Evolutionary conservation across 2,329 filamentous ascomycete species (phyloP), one percentile per base, ranked within the genome.

Genomic region (Epichloe hybrida): DNA sequence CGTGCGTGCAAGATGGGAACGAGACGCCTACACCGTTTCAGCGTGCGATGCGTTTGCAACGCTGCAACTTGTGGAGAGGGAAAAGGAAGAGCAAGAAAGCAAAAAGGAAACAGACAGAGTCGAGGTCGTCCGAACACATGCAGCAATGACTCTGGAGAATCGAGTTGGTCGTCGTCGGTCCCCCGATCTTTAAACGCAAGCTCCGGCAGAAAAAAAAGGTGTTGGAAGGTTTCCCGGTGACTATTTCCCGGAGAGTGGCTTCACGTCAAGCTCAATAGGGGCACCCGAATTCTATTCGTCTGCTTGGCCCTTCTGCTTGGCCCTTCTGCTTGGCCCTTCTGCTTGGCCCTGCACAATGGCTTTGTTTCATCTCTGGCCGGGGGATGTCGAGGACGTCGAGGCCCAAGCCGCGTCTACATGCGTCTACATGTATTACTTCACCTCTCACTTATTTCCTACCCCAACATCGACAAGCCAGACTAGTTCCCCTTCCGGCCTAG

Each of bases 361-460:
- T 5, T 48, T 48, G 46, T 48, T 36, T 48, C 46, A 48, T 40
- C 23, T 41, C 13, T 42, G 40, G 40, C 40, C 40, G 40, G 40
- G 39, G 39, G 7, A 38, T 5, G n/a, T 5, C 13, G 13, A 13
- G 7, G n/a, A 23, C 40, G 17, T 42, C 40, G n/a, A 42, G 39
- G 20, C 39, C 39, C n/a, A 41, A 21, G 39, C 39, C 20, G 17
- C 39, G 12, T 38, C 23, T 7, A 20, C 20, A 20, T 20, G 17
- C 17, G 17, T 17, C 17, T 17, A 17, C 17, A 17, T 17, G 17
- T 20, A 3, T 20, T 21, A 8, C 27, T 8, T 8, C 2, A 27
- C 7, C 27, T 27, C 0, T 8, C 6, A 8, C 27, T 27, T 27
- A 2, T 27, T 27, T 27, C 27, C 2, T 27, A 27, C 27, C 36